These are phyloP conservation scores for Fusarium annulatum DNA, from an alignment of 2,329 filamentous ascomycete species.

Conservation along the genomic window DNA sequence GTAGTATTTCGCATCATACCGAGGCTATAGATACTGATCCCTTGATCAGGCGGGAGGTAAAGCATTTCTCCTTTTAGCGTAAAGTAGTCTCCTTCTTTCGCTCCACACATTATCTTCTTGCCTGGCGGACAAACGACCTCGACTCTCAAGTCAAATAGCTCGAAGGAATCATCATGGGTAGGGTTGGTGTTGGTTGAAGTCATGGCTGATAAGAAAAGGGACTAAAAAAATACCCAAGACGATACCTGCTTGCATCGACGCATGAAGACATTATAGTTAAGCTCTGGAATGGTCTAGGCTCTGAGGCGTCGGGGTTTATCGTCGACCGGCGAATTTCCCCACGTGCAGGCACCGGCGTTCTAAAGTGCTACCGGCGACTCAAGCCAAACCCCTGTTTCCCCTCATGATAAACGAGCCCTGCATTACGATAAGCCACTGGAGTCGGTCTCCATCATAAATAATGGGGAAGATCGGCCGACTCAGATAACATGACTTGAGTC, in stretches of 20 bases:
- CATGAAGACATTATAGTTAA: not conserved
- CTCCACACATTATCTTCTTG: not conserved
- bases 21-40: not conserved
- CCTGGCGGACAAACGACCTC: not conserved
- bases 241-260: accelerated
- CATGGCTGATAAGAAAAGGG: not conserved
- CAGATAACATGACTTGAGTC: not conserved
- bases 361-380: not conserved
- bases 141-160: not conserved
- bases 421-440: not conserved
- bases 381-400: not conserved
- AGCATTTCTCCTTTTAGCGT: not conserved
- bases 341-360: not conserved
- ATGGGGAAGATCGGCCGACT: not conserved
- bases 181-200: not conserved
- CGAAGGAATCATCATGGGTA: not conserved
- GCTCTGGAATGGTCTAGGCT: not conserved
- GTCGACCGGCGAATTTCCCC: not conserved
- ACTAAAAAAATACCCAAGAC: accelerated
- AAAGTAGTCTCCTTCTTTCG: not conserved
- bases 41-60: not conserved
- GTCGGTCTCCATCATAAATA: not conserved
- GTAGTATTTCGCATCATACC: not conserved
- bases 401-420: not conserved
- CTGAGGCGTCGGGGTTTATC: accelerated